Conservation (phyloP, 1,284 basidiomycete species). For the Heterobasidion occidentale region DNA sequence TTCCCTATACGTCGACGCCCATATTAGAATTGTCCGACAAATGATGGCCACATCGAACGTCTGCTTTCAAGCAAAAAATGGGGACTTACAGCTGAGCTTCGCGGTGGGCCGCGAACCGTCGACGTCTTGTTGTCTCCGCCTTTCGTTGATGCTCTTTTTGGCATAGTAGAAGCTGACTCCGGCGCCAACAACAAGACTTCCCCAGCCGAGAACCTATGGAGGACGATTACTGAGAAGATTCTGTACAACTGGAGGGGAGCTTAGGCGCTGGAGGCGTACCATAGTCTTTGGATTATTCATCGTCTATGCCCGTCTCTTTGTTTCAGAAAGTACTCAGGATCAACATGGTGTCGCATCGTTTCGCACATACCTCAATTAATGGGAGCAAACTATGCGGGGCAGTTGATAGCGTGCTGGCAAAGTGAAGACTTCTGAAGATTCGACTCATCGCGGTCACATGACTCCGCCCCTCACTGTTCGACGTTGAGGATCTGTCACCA, state of each 20-base stretch:
- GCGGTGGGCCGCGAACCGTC: slow-evolving; percentile 26
- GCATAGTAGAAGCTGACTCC: slow-evolving; percentile 38
- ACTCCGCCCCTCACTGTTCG: no score
- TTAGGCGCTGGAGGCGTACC: slow-evolving; percentile 14
- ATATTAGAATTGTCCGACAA: not conserved
- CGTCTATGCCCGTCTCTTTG: not conserved
- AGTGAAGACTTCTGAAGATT: no score
- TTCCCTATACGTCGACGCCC: not conserved
- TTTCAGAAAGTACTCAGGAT: no score
- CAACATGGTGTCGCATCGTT: no score
- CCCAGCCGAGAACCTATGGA: slow-evolving; percentile 27
- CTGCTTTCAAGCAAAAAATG: no score
- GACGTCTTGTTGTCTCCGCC: slow-evolving; percentile 24
- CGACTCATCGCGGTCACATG: no score
- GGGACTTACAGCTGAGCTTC: slow-evolving; percentile 28
- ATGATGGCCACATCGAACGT: not conserved
- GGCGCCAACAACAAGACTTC: slow-evolving; percentile 33
- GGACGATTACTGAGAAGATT: not conserved
- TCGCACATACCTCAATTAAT: no score
- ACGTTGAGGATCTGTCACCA: no score
- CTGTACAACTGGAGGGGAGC: not conserved
- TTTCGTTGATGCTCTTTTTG: slow-evolving; percentile 33
- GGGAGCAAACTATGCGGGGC: no score
- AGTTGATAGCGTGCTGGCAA: no score
- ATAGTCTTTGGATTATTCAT: slow-evolving; percentile 22